These are phyloP conservation scores for Craterostigma plantagineum DNA, from an alignment of 257 asterid species.

Conservation along the genomic window DNA sequence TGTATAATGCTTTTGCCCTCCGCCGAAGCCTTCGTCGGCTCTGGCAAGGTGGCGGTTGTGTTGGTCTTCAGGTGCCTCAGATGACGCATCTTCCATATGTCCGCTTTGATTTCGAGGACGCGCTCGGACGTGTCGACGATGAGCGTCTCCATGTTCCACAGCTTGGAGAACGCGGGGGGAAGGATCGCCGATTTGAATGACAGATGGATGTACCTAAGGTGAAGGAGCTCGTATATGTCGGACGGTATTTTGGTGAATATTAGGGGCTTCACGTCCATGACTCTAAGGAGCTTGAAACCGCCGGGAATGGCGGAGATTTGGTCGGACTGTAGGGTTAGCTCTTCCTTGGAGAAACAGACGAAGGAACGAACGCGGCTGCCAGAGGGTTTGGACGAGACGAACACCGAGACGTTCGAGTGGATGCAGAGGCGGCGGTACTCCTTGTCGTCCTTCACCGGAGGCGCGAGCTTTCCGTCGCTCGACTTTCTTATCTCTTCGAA, in stretches of 20 bases:
- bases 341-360: constrained; percentile 16
- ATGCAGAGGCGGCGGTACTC: constrained; percentile 19
- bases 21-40: background rate
- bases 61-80: constrained; percentile 23
- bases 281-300: constrained; percentile 15
- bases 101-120: constrained; percentile 5
- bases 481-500: no score
- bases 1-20: constrained; percentile 9
- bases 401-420: constrained; percentile 13
- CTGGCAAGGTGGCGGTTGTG: constrained; percentile 8
- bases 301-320: constrained; percentile 11
- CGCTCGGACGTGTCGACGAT: constrained; percentile 1
- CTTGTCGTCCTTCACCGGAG: constrained; percentile 1
- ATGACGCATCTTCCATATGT: constrained; percentile 12
- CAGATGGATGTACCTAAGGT: constrained; percentile 13
- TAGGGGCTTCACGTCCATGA: constrained; percentile 11
- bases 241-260: constrained; percentile 9
- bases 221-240: constrained; percentile 7
- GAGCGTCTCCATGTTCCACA: constrained; percentile 10
- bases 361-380: constrained; percentile 22
- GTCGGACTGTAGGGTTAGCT: constrained; percentile 6
- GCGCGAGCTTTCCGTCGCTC: background rate
- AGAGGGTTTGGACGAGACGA: constrained; percentile 10
- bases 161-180: constrained; percentile 8
- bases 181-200: constrained; percentile 5